These are phyloP conservation scores for Phanerochaete carnosa DNA, from an alignment of 768 basidiomycete species.

Conservation along the genomic window DNA sequence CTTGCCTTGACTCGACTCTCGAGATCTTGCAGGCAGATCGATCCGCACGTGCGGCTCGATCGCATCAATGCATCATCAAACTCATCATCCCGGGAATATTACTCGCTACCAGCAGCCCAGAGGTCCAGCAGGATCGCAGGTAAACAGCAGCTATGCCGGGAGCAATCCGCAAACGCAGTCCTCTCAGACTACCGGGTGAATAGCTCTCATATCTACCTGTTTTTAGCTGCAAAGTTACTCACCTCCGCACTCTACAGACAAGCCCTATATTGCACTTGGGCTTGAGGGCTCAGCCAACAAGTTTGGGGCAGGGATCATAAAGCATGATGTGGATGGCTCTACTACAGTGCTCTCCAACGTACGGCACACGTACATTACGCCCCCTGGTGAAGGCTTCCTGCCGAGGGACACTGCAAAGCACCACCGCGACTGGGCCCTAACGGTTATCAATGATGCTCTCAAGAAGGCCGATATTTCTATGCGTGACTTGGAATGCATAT, in stretches of 20 bases:
- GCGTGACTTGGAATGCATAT: constrained; percentile 88
- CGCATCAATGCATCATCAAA: too few species aligned
- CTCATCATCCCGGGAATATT: neutral
- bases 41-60: constrained; percentile 3
- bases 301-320: constrained; percentile 89
- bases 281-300: constrained; percentile 99
- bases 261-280: constrained; percentile 82
- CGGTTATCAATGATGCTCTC: constrained; percentile 77
- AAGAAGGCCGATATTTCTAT: constrained; percentile 64
- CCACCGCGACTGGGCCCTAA: constrained; percentile 89
- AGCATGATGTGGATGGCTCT: constrained; percentile 71
- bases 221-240: neutral
- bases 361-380: constrained; percentile 98
- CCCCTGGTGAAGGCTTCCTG: constrained; percentile 96
- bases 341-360: constrained; percentile 85
- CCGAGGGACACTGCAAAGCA: constrained; percentile 95
- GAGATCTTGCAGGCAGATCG: constrained; percentile 10
- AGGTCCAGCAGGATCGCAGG: neutral
- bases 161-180: constrained; percentile 6
- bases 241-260: constrained; percentile 36
- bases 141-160: constrained; percentile 9
- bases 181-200: constrained; percentile 8
- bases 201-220: neutral
- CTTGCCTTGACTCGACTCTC: constrained; percentile 10
- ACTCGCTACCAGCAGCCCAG: neutral